phyloP scores from a whole-genome alignment of 495 filamentous ascomycete genomes.

The Hypoxylon fragiforme region DNA sequence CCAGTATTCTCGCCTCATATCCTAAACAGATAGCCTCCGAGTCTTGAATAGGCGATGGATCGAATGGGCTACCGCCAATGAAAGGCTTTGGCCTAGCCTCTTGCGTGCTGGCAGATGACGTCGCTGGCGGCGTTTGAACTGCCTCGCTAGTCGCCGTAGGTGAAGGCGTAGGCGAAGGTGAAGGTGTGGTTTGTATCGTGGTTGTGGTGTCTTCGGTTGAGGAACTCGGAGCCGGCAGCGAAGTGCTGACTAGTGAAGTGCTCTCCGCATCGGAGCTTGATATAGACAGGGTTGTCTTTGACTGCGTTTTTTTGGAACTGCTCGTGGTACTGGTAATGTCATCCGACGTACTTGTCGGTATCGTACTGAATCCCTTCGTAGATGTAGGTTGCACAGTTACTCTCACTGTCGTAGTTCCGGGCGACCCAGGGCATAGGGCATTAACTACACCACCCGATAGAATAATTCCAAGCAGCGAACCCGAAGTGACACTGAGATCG shows the following conservation, averaged over 20 bases:
- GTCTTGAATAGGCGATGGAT: slow-evolving; percentile 16
- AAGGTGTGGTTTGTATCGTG: slow-evolving; percentile 9
- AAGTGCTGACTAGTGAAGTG: no score
- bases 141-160: slow-evolving; percentile 8
- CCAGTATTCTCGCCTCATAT: slow-evolving; percentile 7
- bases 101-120: slow-evolving; percentile 1
- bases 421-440: slow-evolving; percentile 42
- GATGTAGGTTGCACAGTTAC: slow-evolving; percentile 21
- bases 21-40: not conserved
- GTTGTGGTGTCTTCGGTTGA: not conserved
- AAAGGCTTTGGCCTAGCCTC: slow-evolving; percentile 20
- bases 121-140: slow-evolving; percentile 15
- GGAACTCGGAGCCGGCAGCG: slow-evolving; percentile 13
- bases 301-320: slow-evolving; percentile 11
- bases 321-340: slow-evolving; percentile 6
- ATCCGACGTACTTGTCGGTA: slow-evolving; percentile 13
- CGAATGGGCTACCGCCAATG: slow-evolving; percentile 26
- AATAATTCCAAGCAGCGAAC: slow-evolving; percentile 42
- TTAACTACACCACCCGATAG: slow-evolving; percentile 40
- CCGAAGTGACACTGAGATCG: slow-evolving; percentile 26
- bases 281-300: slow-evolving; percentile 3
- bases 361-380: slow-evolving; percentile 23
- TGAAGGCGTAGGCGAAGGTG: slow-evolving; percentile 14
- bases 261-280: not conserved
- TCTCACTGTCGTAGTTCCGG: slow-evolving; percentile 21